Percentiles rank a stretch among this genome's conserved stretches.
Conservation (phyloP, 306 rosid genomes). For the Cicer judaicum region DNA sequence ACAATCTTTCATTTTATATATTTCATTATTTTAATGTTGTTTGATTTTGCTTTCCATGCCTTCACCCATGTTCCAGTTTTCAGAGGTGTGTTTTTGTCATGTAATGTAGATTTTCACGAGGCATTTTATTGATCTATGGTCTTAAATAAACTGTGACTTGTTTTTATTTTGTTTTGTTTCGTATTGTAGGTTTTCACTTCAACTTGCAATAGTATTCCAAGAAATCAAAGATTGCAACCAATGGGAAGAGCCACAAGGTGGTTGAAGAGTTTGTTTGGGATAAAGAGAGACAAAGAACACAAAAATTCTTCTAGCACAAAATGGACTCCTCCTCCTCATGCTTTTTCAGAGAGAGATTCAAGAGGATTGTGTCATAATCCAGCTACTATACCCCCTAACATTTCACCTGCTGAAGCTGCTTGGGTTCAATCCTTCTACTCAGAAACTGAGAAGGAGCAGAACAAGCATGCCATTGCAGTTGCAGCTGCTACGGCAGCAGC, state of each 20-base stretch:
- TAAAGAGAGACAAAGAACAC: slow-evolving; percentile 56
- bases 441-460: slow-evolving; percentile 78
- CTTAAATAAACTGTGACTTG: slow-evolving; percentile 33
- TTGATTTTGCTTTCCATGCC: slow-evolving; percentile 32
- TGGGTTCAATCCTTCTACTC: slow-evolving; percentile 80
- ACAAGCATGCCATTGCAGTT: slow-evolving; percentile 89
- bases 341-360: slow-evolving; percentile 44
- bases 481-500: slow-evolving; percentile 95
- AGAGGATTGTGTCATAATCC: slow-evolving; percentile 70
- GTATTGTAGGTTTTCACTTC: slow-evolving; percentile 34
- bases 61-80: slow-evolving; percentile 49
- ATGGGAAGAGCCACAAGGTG: slow-evolving; percentile 89
- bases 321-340: not conserved
- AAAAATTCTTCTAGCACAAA: slow-evolving; percentile 26
- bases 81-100: slow-evolving; percentile 63
- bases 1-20: not conserved
- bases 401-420: slow-evolving; percentile 81
- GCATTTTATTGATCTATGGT: not conserved
- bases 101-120: slow-evolving; percentile 60
- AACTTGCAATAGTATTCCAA: slow-evolving; percentile 36
- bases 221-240: slow-evolving; percentile 12
- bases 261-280: slow-evolving; percentile 81
- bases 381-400: slow-evolving; percentile 73
- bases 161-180: not conserved
- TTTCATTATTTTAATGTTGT: slow-evolving; percentile 22